phyloP scores from a whole-genome alignment of 345 rosid species.

The Physaria fendleri region DNA sequence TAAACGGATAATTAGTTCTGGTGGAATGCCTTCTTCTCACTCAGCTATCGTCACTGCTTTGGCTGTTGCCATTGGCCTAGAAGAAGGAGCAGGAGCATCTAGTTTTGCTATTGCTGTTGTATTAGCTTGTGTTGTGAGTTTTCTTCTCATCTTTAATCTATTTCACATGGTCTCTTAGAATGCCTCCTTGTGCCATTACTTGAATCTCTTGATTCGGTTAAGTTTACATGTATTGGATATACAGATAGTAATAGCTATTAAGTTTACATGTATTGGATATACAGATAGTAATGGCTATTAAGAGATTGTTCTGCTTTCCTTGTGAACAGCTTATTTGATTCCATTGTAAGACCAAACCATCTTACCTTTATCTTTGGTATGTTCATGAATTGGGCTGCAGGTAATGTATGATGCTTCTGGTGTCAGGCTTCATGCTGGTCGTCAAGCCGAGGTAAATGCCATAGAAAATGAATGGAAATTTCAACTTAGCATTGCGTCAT shows the following conservation, averaged over 20 bases:
- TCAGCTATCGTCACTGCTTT: slow-evolving; percentile 93
- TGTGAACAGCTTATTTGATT: not conserved
- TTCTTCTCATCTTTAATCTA: too few relatives aligned
- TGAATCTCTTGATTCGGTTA: too few relatives aligned
- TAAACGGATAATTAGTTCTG: slow-evolving; percentile 72
- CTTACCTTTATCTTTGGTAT: not conserved
- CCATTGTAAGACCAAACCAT: not conserved
- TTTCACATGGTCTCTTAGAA: too few relatives aligned
- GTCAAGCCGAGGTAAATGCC: slow-evolving; percentile 86
- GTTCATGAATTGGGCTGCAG: slow-evolving; percentile 31
- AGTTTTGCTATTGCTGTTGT: too few relatives aligned
- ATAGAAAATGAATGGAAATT: too few relatives aligned
- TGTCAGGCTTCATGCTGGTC: slow-evolving; percentile 94
- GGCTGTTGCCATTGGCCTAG: slow-evolving; percentile 69
- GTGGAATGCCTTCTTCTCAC: slow-evolving; percentile 99
- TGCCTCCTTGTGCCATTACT: too few relatives aligned
- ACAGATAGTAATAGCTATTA: too few relatives aligned
- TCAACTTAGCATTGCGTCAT: not conserved
- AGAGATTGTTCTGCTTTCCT: not conserved
- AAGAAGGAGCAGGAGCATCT: slow-evolving; percentile 67
- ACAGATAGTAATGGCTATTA: too few relatives aligned
- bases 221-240: too few relatives aligned
- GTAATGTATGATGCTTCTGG: slow-evolving; percentile 99
- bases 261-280: too few relatives aligned
- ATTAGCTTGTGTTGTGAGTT: too few relatives aligned